phyloP scores from a whole-genome alignment of 352 stramenopile genomes.

The Phytopythium delawarense region DNA sequence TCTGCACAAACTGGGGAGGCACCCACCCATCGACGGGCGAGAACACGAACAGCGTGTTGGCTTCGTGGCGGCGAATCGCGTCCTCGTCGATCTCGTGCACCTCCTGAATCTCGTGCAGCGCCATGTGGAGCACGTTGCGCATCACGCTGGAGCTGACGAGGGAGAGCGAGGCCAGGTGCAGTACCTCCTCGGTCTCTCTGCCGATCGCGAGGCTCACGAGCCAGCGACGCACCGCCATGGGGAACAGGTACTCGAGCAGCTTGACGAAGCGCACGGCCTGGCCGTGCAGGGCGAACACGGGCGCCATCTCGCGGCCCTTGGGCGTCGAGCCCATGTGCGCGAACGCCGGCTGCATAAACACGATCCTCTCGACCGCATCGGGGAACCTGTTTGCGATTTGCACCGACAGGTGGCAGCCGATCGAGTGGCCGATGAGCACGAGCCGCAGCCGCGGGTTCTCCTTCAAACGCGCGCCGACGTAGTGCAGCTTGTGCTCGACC shows the following conservation, averaged over 20 bases:
- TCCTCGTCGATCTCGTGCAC: conserved; percentile 41
- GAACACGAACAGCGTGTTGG: conserved; percentile 66
- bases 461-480: conserved; percentile 33
- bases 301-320: conserved; percentile 43
- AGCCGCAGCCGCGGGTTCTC: conserved; percentile 42
- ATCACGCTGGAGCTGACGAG: conserved; percentile 56
- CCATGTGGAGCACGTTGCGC: conserved; percentile 64
- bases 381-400: conserved; percentile 51
- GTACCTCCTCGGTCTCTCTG: conserved; percentile 24
- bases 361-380: conserved; percentile 46
- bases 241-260: conserved; percentile 38
- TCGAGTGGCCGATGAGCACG: conserved; percentile 65
- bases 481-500: conserved; percentile 49
- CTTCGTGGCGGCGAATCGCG: conserved; percentile 33
- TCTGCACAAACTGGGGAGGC: conserved; percentile 48
- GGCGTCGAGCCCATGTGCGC: conserved; percentile 49
- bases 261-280: conserved; percentile 30
- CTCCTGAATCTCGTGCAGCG: conserved; percentile 54
- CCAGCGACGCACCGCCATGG: conserved; percentile 35
- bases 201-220: conserved; percentile 40
- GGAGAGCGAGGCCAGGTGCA: conserved; percentile 47
- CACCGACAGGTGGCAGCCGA: conserved; percentile 51
- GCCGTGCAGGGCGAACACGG: conserved; percentile 39
- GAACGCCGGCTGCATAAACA: conserved; percentile 71
- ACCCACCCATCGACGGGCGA: conserved; percentile 68